These are phyloP conservation scores for Pythium brachiatum DNA, from an alignment of 352 stramenopile species.

Conservation along the genomic window DNA sequence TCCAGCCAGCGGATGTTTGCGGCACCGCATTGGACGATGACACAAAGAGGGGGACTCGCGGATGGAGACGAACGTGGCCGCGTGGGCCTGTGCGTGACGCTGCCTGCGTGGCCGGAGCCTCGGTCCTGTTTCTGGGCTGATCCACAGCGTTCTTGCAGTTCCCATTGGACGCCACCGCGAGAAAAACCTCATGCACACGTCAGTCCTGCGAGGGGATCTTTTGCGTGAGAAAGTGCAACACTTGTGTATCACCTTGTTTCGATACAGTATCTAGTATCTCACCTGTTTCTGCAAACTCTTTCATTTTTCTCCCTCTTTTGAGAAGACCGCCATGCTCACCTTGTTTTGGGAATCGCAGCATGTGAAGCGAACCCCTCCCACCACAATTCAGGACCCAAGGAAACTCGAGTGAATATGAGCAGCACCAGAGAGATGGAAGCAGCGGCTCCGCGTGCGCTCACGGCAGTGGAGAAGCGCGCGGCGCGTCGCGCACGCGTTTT, in stretches of 20 bases:
- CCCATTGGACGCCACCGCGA: background rate
- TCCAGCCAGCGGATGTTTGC: background rate
- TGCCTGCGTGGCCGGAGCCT: background rate
- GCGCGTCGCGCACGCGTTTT: constrained; percentile 61
- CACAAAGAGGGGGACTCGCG: background rate
- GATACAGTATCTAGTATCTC: background rate
- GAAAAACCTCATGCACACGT: constrained; percentile 17
- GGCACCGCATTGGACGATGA: background rate
- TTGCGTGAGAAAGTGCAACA: constrained; percentile 2
- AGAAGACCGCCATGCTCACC: background rate
- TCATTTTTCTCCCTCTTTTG: background rate
- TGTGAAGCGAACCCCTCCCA: background rate
- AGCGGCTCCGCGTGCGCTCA: constrained; percentile 19
- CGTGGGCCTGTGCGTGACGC: background rate
- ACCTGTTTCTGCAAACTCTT: background rate
- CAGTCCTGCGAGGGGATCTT: constrained; percentile 6
- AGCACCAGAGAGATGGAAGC: constrained; percentile 1
- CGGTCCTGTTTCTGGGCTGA: background rate
- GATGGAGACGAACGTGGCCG: constrained; percentile 11
- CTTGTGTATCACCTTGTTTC: background rate
- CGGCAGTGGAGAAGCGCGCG: constrained; percentile 63
- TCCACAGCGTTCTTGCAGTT: background rate
- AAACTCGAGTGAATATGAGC: constrained; percentile 1
- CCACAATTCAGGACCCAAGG: background rate
- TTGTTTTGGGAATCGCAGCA: background rate